These are phyloP conservation scores for Knoxdaviesia proteae DNA, from an alignment of 2,329 filamentous ascomycete genomes.

Conservation along the genomic window DNA sequence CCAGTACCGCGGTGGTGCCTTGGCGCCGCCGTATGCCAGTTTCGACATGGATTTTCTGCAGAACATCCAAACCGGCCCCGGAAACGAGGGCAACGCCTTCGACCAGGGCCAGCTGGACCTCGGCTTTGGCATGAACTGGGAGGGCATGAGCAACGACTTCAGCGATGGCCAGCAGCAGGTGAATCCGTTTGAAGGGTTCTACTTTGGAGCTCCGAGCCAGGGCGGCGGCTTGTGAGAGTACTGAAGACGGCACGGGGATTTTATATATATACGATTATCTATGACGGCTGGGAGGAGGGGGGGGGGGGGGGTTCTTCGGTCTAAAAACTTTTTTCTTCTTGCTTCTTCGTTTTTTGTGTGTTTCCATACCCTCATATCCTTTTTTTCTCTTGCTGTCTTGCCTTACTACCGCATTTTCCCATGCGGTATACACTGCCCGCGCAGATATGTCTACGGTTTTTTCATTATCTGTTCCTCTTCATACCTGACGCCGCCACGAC, in stretches of 20 bases:
- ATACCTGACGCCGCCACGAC: no score
- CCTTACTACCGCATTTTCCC: background rate
- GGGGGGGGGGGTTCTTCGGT: background rate
- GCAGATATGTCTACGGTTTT: no score
- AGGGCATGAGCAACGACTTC: slow-evolving; percentile 41
- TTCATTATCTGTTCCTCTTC: no score
- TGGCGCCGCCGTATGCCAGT: background rate
- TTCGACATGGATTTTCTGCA: slow-evolving; percentile 29
- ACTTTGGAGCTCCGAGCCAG: slow-evolving; percentile 37
- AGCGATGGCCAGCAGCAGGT: slow-evolving; percentile 37
- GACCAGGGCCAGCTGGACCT: slow-evolving; percentile 36
- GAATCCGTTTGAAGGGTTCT: slow-evolving; percentile 53
- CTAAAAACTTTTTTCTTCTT: background rate
- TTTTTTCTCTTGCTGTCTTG: background rate
- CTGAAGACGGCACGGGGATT: background rate
- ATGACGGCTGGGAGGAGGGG: background rate
- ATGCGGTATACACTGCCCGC: background rate
- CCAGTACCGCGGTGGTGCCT: no score
- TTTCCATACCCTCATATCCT: background rate
- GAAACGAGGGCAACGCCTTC: slow-evolving; percentile 7
- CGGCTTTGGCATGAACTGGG: slow-evolving; percentile 45
- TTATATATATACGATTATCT: background rate
- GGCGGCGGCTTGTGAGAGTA: slow-evolving; percentile 7
- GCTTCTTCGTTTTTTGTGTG: background rate
- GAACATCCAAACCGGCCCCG: slow-evolving; percentile 12